These are phyloP conservation scores for Daldinia vernicosa DNA, from an alignment of 495 filamentous ascomycete genomes.

Conservation along the genomic window DNA sequence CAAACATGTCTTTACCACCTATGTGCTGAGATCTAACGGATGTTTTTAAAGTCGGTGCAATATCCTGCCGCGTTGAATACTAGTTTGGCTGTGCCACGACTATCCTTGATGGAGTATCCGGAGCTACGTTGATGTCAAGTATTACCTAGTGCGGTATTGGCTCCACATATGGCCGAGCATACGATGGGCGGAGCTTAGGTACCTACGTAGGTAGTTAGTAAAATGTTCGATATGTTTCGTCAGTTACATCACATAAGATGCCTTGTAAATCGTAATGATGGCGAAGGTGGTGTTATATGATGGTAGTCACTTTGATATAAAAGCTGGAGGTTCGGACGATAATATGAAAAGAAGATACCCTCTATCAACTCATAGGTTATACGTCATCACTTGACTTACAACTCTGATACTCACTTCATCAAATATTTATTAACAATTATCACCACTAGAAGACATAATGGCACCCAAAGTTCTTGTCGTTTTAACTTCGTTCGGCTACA, in stretches of 20 bases:
- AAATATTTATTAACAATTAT: background rate
- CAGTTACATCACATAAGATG: background rate
- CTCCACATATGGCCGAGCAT: background rate
- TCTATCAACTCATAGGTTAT: background rate
- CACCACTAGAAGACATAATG: constrained; percentile 37
- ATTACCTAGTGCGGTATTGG: background rate
- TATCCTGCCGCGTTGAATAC: background rate
- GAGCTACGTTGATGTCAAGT: background rate
- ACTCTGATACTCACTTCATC: background rate
- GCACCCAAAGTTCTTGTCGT: constrained; percentile 73
- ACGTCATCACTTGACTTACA: background rate
- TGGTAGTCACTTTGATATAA: background rate
- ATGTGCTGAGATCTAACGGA: background rate
- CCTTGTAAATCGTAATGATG: background rate
- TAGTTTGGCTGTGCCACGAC: background rate
- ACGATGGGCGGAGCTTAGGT: background rate
- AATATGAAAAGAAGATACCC: background rate
- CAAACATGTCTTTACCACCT: background rate
- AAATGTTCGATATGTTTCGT: background rate
- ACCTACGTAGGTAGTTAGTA: background rate
- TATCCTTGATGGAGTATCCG: background rate
- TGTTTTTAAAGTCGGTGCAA: background rate
- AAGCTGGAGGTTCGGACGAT: background rate
- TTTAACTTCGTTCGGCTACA: constrained; percentile 67
- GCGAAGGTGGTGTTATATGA: background rate